Percentiles rank a stretch among this genome's conserved stretches.
These are phyloP conservation scores for Mortierella claussenii DNA, from an alignment of 192 early-diverging fungal species.

Conservation along the genomic window DNA sequence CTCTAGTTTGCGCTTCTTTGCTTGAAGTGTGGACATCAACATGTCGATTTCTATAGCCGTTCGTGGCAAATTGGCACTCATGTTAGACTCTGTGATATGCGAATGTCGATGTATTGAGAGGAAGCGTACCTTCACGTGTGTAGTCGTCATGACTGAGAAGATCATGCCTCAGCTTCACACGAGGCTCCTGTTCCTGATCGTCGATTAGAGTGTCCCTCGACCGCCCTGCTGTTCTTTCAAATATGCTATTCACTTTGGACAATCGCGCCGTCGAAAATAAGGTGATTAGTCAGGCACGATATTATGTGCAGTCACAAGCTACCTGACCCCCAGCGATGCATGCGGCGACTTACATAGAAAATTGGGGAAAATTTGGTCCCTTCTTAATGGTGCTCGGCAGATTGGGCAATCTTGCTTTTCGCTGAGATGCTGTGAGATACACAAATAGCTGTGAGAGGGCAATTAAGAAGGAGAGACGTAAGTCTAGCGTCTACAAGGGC, in stretches of 20 bases:
- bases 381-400: conserved; percentile 66
- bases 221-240: conserved; percentile 29
- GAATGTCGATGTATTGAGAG: not conserved
- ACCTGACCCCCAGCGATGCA: conserved; percentile 5
- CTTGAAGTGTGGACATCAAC: conserved; percentile 65
- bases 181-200: conserved; percentile 6
- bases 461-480: not conserved
- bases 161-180: conserved; percentile 23
- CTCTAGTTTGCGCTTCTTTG: conserved; percentile 70
- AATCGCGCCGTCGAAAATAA: conserved; percentile 5
- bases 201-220: not conserved
- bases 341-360: conserved; percentile 66
- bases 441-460: conserved; percentile 66
- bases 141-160: conserved; percentile 29
- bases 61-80: not conserved
- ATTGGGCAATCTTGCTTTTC: conserved; percentile 73
- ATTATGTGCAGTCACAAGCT: conserved; percentile 1
- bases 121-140: conserved; percentile 30
- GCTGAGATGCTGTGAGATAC: conserved; percentile 76
- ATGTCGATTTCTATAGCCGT: conserved; percentile 74
- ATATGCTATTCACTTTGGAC: conserved; percentile 61
- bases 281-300: conserved; percentile 15
- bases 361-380: conserved; percentile 86
- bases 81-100: not conserved
- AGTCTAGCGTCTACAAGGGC: not conserved